These are phyloP conservation scores for Colletotrichum costaricense DNA, from an alignment of 2,329 filamentous ascomycete species.

Conservation along the genomic window DNA sequence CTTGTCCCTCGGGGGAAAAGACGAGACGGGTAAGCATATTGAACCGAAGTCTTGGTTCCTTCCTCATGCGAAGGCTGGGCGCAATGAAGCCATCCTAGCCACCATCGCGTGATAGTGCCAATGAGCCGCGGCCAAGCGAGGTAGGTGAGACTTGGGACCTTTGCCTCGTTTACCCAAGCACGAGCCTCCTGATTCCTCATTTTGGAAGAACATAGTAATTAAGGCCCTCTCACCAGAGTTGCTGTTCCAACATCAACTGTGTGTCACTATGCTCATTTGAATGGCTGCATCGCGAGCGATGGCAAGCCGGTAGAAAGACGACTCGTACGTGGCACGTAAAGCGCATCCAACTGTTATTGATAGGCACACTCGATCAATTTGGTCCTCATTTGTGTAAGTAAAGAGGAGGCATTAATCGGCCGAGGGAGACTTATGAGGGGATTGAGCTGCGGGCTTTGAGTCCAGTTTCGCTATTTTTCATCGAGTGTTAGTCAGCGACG, in stretches of 20 bases:
- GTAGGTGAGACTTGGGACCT: background rate
- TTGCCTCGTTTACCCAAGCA: conserved; percentile 2
- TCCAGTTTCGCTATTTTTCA: background rate
- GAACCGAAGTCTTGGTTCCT: conserved; percentile 16
- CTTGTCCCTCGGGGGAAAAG: background rate
- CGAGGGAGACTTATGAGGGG: background rate
- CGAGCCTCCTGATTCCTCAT: background rate
- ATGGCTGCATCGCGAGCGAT: too few relatives aligned
- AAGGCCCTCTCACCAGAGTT: too few relatives aligned
- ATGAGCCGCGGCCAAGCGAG: conserved; percentile 28
- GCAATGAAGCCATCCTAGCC: conserved; percentile 23
- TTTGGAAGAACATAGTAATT: too few relatives aligned
- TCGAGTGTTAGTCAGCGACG: background rate
- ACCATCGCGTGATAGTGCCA: conserved; percentile 23
- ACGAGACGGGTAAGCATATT: conserved; percentile 13
- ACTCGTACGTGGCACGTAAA: too few relatives aligned
- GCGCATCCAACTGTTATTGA: background rate
- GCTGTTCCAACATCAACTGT: too few relatives aligned
- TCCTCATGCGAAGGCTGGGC: conserved; percentile 25
- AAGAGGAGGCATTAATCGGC: background rate
- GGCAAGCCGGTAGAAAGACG: too few relatives aligned
- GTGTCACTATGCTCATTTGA: too few relatives aligned
- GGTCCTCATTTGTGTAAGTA: background rate
- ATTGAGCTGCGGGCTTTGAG: background rate
- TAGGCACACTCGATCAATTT: background rate